phyloP scores from a whole-genome alignment of 2,329 filamentous ascomycete genomes.

The Phaeosphaeriaceae sp. region DNA sequence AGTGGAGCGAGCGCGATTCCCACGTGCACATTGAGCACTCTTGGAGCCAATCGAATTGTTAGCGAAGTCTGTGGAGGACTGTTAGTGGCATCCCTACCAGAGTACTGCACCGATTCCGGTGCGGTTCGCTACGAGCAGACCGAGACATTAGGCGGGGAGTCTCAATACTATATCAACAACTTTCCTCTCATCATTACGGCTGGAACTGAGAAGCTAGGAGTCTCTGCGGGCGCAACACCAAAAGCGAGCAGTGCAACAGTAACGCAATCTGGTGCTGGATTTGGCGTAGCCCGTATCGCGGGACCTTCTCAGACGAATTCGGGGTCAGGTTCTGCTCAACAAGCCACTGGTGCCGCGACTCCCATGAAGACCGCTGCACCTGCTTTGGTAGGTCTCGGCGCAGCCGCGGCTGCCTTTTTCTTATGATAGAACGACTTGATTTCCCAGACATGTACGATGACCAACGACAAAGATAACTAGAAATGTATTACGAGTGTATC shows the following conservation, averaged over 20 bases:
- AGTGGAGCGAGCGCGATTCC: constrained; percentile 16
- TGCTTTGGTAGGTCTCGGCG: constrained; percentile 37
- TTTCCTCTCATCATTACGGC: constrained; percentile 36
- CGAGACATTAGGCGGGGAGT: constrained; percentile 14
- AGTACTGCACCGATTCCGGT: constrained; percentile 14
- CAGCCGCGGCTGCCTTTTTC: constrained; percentile 32
- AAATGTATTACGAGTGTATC: not conserved
- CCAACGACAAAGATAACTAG: not conserved
- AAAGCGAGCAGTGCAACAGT: constrained; percentile 17
- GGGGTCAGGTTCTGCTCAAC: constrained; percentile 2
- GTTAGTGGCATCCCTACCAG: constrained; percentile 4
- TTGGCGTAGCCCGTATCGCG: constrained; percentile 2
- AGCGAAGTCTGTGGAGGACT: constrained; percentile 16
- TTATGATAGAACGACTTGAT: constrained; percentile 13
- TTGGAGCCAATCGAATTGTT: constrained; percentile 8
- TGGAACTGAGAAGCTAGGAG: constrained; percentile 32
- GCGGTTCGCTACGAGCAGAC: constrained; percentile 9
- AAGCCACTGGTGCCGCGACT: constrained; percentile 24
- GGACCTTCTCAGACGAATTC: constrained; percentile 4
- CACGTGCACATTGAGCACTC: constrained; percentile 21
- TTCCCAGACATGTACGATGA: too few species aligned
- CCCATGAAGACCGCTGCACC: constrained; percentile 29
- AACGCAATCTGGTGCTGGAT: constrained; percentile 8
- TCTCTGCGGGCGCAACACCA: constrained; percentile 27
- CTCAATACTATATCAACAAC: constrained; percentile 19